Conservation (phyloP, 176 grass and related monocot genomes). For the Chrysopogon serrulatus region DNA sequence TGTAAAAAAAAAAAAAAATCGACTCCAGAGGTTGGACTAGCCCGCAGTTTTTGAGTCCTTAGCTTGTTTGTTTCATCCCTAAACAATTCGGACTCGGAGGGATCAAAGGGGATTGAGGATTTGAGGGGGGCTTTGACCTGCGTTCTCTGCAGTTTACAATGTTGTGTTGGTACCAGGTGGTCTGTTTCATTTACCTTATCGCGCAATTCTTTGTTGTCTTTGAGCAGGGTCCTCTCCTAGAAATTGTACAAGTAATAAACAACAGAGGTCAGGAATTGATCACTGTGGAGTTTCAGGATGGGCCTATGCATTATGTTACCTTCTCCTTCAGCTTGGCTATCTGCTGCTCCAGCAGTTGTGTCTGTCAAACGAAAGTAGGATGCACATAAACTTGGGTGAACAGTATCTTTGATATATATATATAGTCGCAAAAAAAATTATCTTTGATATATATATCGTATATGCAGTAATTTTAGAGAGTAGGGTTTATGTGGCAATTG, state of each 20-base stretch:
- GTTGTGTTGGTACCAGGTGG: background rate
- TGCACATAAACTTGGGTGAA: slow-evolving; percentile 1
- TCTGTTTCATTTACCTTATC: slow-evolving; percentile 36
- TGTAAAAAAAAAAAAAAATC: background rate
- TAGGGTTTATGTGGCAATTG: background rate
- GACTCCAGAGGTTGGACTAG: background rate
- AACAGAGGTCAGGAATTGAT: background rate
- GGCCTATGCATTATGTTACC: slow-evolving; percentile 28
- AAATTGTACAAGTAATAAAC: background rate
- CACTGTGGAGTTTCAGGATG: background rate
- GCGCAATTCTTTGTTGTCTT: slow-evolving; percentile 39
- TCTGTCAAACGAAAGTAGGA: slow-evolving; percentile 29
- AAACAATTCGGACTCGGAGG: fast-evolving
- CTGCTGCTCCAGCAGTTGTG: slow-evolving; percentile 48
- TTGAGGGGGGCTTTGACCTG: too few relatives aligned
- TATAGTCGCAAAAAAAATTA: too few relatives aligned
- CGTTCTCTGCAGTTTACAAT: background rate
- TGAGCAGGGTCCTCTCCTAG: slow-evolving; percentile 45
- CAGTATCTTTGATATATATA: background rate
- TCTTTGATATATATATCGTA: background rate
- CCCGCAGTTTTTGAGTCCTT: background rate
- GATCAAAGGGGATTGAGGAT: too few relatives aligned
- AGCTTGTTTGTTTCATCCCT: too few relatives aligned
- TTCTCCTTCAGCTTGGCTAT: slow-evolving; percentile 58
- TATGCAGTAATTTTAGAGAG: background rate